Base-by-base conservation (phyloP, 495 filamentous ascomycete genomes). In the Xylaria intraflava region DNA sequence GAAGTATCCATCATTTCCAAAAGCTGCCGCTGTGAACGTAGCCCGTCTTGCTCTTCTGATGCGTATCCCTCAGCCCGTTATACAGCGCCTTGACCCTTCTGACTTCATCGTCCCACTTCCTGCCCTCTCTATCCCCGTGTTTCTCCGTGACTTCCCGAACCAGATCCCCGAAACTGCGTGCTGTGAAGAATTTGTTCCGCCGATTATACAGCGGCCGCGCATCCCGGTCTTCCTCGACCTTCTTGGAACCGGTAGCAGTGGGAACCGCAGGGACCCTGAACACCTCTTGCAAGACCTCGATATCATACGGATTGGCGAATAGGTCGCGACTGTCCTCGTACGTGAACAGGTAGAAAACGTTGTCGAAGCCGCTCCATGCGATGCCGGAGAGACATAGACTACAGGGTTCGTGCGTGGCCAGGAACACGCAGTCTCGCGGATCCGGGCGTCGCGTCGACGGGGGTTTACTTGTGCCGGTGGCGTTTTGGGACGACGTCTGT, bases 321-420 rank as follows among this genome's bases (percentile, higher is more conserved):
- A 68, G 51, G 24, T 73, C 69, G 20, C 69, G 66, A 38, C 57
- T 66, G 48, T 73, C 70, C 61, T 73, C 68, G 63, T 73, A 73
- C 9, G 70, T 72, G 60, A 73, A 73, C 30, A 73, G 59, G 49
- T 70, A 72, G 56, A 72, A 72, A 52, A 73, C 68, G 62, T 71
- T 66, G 60, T 57, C 60, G 66, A 73, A 73, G 26, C 70, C 70
- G 14, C 66, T 67, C 69, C 69, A 73, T n/a, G 69, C 62, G 47
- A 73, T 72, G n/a, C 66, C 70, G 26, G 60, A 65, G 6, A 73
- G 53, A 24, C 70, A 73, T 2, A 73, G 65, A 24, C 66, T 72
- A 57, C 69, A 73, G 12, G 70, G 69, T 49, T 73, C 70, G 49
- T 73, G 70, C 12, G 70, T 73, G 12, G 69, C 68, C 27, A 73